A percentile compares a stretch with the other conserved stretches of the same genome.
Evolutionary conservation across 1,284 basidiomycete genomes (phyloP).

Genomic region (Malassezia yamatoensis): DNA sequence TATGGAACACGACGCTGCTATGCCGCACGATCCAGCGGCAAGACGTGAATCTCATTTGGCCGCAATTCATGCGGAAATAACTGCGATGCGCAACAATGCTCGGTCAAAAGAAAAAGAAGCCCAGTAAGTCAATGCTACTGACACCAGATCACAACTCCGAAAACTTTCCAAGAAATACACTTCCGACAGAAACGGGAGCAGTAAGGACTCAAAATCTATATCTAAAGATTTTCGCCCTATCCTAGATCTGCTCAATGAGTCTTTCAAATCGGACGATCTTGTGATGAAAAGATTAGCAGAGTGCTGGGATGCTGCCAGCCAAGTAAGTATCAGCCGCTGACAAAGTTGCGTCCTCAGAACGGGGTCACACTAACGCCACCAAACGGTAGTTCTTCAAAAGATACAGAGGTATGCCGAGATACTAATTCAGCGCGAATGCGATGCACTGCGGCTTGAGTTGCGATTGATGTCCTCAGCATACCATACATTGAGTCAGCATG

Average conservation of each 20-base stretch:
- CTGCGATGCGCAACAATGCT: slow-evolving; percentile 12
- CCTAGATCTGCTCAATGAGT: slow-evolving; percentile 4
- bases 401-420: not conserved
- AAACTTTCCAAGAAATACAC: slow-evolving; percentile 6
- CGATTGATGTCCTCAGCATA: slow-evolving; percentile 15
- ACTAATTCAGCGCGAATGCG: slow-evolving; percentile 9
- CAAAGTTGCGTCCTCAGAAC: not conserved
- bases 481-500: slow-evolving; percentile 6
- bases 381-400: too few relatives aligned
- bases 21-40: not conserved
- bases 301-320: slow-evolving; percentile 2
- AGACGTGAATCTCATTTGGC: not conserved
- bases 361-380: not conserved
- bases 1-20: not conserved
- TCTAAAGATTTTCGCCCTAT: slow-evolving; percentile 4
- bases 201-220: not conserved
- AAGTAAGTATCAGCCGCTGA: not conserved
- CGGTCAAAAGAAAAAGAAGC: slow-evolving; percentile 7
- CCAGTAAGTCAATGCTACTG: not conserved
- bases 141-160: slow-evolving; percentile 1
- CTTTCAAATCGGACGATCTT: slow-evolving; percentile 8
- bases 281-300: not conserved
- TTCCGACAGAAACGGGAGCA: not conserved
- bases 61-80: slow-evolving; percentile 8
- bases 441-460: slow-evolving; percentile 12